Percentiles rank a stretch among this genome's conserved stretches.
phyloP scores from a whole-genome alignment of 2,329 filamentous ascomycete genomes.

The Venturia asperata region DNA sequence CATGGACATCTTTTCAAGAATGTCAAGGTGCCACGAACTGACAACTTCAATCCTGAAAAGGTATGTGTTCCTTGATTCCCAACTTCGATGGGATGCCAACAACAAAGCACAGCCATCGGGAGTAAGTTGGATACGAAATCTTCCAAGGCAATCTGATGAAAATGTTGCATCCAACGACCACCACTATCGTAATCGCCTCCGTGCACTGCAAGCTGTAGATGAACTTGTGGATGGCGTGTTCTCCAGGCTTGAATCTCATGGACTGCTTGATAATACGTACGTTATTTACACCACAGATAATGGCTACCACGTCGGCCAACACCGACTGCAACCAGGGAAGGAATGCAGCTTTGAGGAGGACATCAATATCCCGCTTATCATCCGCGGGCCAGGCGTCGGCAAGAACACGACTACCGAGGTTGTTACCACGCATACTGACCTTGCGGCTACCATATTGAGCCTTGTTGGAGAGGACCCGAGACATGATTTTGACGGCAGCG shows the following conservation, averaged over 20 bases:
- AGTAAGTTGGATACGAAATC: slow-evolving; percentile 40
- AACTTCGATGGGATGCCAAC: background rate
- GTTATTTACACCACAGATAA: slow-evolving; percentile 37
- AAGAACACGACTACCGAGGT: slow-evolving; percentile 27
- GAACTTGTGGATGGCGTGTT: slow-evolving; percentile 46
- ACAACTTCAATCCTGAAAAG: slow-evolving; percentile 58
- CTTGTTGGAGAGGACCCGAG: slow-evolving; percentile 28
- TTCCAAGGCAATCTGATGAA: slow-evolving; percentile 40
- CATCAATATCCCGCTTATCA: slow-evolving; percentile 34
- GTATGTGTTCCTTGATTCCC: background rate
- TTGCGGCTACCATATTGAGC: slow-evolving; percentile 34
- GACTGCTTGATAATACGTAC: slow-evolving; percentile 42
- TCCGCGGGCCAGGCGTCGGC: slow-evolving; percentile 33
- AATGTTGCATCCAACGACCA: slow-evolving; percentile 47
- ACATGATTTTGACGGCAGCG: slow-evolving; percentile 31
- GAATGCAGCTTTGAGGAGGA: slow-evolving; percentile 35
- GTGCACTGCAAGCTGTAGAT: slow-evolving; percentile 47
- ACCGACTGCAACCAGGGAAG: slow-evolving; percentile 36
- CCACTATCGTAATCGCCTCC: slow-evolving; percentile 45
- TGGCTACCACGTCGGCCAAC: slow-evolving; percentile 36
- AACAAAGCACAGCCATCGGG: slow-evolving; percentile 32
- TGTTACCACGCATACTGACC: slow-evolving; percentile 35
- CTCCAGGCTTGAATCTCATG: slow-evolving; percentile 34
- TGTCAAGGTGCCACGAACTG: slow-evolving; percentile 52
- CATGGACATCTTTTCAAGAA: slow-evolving; percentile 57